Evolutionary conservation across 805 yeast genomes (phyloP), one percentile per base, ranked within the genome.

Genomic region (Suhomyces kilbournensis): DNA sequence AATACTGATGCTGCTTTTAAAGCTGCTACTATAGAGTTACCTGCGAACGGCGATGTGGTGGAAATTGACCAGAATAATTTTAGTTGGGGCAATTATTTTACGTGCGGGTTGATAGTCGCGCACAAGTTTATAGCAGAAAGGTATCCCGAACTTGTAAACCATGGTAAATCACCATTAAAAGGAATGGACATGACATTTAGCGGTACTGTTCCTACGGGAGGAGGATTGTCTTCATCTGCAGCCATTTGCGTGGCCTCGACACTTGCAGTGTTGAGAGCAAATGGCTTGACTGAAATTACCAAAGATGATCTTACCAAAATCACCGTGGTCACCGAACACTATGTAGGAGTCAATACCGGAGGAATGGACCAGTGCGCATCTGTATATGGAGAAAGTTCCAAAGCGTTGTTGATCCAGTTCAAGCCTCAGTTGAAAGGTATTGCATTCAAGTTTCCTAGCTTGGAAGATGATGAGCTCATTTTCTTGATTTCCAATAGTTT

Each of bases 301-400:
- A 83, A 83, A 60, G 64, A 75, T 14, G 83, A 77, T 52, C 71
- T 86, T 53, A 82, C 86, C 17, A 67, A 70, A 50, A 81, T 85
- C 48, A 83, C 90, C 5, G 84, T 82, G 42, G 81, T 79, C 4
- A 81, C 85, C 39, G 91, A 86, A 63, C 88, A 85, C 67, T 81
- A 81, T 50, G 82, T 86, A 35, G 91, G 91, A 34, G 87, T 86
- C 49, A 85, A 83, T 64, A 82, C 85, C 34, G 92, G 91, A n/a
- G 90, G 91, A 39, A 81, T 86, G 87, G 91, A 86, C 63, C 91
- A 86, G 68, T 78, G 86, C 47, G 91, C 90, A 3, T 81, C 87
- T 0, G 76, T 86, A 22, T 84, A 79, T 57, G 90, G 91, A 19
- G 82, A 78, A 60, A 69, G 67, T 42, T 76, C 74, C 53, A 81